Percentiles rank a stretch among this genome's conserved stretches.
phyloP scores from a whole-genome alignment of 305 asterid species.

The Fraxinus platypoda region DNA sequence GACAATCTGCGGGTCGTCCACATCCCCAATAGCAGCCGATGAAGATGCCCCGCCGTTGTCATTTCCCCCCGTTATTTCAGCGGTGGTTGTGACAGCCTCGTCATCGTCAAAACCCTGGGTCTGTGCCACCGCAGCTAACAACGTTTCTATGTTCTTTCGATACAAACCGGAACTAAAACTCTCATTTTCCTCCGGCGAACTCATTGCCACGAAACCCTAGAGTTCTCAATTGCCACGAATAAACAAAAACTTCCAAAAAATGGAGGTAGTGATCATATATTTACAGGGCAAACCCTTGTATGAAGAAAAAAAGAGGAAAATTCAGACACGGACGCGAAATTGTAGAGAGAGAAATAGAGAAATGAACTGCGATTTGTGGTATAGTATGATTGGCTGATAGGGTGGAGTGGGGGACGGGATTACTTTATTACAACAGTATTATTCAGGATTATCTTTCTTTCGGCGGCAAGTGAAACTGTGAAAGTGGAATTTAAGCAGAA shows the following conservation, averaged over 20 bases:
- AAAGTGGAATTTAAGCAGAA: slow-evolving; percentile 36
- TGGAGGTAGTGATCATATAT: not conserved
- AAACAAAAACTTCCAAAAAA: not conserved
- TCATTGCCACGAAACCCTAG: slow-evolving; percentile 14
- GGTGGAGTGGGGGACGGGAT: slow-evolving; percentile 2
- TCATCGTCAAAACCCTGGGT: slow-evolving; percentile 39
- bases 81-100: slow-evolving; percentile 23
- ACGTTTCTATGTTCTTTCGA: slow-evolving; percentile 46
- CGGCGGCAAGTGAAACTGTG: slow-evolving; percentile 22
- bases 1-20: slow-evolving; percentile 27
- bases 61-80: slow-evolving; percentile 24
- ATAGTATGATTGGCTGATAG: slow-evolving; percentile 22
- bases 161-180: slow-evolving; percentile 24
- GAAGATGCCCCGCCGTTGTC: slow-evolving; percentile 25
- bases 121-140: slow-evolving; percentile 64
- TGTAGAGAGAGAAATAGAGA: slow-evolving; percentile 12
- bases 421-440: not conserved
- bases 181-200: slow-evolving; percentile 6
- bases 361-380: slow-evolving; percentile 1
- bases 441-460: not conserved
- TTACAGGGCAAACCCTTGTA: not conserved
- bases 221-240: not conserved
- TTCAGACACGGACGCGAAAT: not conserved
- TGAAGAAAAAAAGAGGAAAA: slow-evolving; percentile 14
- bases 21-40: slow-evolving; percentile 25